Percentiles rank a stretch among this genome's conserved stretches.
Conservation (phyloP, 768 basidiomycete genomes). For the Flagelloscypha sp. region DNA sequence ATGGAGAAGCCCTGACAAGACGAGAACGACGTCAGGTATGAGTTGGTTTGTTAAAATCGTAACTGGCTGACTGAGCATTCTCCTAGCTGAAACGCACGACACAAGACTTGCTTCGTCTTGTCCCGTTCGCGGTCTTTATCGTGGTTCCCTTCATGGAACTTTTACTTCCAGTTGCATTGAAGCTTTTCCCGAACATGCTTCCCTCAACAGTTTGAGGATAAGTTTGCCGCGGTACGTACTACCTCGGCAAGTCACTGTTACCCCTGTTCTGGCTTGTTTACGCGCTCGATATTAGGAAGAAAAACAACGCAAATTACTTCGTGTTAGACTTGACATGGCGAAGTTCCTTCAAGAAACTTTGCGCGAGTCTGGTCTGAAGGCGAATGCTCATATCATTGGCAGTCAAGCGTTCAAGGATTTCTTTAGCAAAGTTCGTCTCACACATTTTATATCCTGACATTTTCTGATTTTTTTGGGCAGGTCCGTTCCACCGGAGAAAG, state of each 20-base stretch:
- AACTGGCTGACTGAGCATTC: background rate
- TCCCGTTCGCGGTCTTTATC: conserved; percentile 92
- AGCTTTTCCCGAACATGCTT: conserved; percentile 97
- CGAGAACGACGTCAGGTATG: conserved; percentile 87
- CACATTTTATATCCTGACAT: background rate
- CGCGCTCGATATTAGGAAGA: conserved; percentile 59
- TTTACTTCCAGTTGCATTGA: conserved; percentile 89
- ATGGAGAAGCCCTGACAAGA: conserved; percentile 85
- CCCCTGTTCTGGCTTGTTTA: background rate
- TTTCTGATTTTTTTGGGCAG: conserved; percentile 23
- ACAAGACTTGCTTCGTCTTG: conserved; percentile 82
- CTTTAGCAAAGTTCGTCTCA: conserved; percentile 76
- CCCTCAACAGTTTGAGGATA: conserved; percentile 98
- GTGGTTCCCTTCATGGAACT: conserved; percentile 99
- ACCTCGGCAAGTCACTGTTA: conserved; percentile 3
- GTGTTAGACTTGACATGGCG: conserved; percentile 95
- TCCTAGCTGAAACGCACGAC: conserved; percentile 85
- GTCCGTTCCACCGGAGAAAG: conserved; percentile 93
- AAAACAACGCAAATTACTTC: conserved; percentile 91
- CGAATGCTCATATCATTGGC: conserved; percentile 87
- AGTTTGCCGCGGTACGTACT: conserved; percentile 74
- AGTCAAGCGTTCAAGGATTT: conserved; percentile 98
- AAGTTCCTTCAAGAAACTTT: conserved; percentile 98
- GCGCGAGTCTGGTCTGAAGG: conserved; percentile 87
- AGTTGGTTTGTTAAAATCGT: conserved; percentile 2